Percentiles rank a stretch among this genome's conserved stretches.
Conservation (phyloP, 495 filamentous ascomycete genomes). For the Hypoxylon rickii region DNA sequence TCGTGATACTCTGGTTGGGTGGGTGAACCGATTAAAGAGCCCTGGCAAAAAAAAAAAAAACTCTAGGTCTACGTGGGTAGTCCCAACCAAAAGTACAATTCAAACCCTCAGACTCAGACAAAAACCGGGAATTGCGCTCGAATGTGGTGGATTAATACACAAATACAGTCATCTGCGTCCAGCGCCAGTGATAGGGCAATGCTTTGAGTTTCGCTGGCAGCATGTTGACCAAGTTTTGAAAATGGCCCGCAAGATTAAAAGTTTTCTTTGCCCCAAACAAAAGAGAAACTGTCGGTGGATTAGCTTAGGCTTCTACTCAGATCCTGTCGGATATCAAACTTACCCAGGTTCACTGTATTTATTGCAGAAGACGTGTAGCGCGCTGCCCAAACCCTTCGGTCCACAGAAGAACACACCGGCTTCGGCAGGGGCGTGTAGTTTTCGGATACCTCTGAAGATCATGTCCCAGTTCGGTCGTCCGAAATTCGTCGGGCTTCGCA, state of each 20-base stretch:
- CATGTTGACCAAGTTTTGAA: conserved; percentile 21
- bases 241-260: conserved; percentile 54
- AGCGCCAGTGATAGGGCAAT: conserved; percentile 30
- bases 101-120: conserved; percentile 13
- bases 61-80: conserved; percentile 18
- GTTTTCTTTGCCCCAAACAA: conserved; percentile 79
- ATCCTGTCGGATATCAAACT: conserved; percentile 37
- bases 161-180: conserved; percentile 33
- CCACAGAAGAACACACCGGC: conserved; percentile 83
- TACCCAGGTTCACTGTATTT: conserved; percentile 75
- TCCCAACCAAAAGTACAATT: conserved; percentile 1
- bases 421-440: conserved; percentile 71
- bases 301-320: conserved; percentile 1
- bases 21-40: conserved; percentile 18
- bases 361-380: conserved; percentile 75
- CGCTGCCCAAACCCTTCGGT: conserved; percentile 69
- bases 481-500: conserved; percentile 76
- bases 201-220: conserved; percentile 14
- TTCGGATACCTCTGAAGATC: conserved; percentile 74
- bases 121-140: conserved; percentile 24
- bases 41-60: conserved; percentile 7
- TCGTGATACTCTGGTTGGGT: conserved; percentile 18
- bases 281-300: conserved; percentile 51
- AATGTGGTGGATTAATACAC: conserved; percentile 26
- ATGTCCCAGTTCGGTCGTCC: conserved; percentile 81